Conservation (phyloP, 2,329 filamentous ascomycete genomes). For the Botryosphaeria dothidea region DNA sequence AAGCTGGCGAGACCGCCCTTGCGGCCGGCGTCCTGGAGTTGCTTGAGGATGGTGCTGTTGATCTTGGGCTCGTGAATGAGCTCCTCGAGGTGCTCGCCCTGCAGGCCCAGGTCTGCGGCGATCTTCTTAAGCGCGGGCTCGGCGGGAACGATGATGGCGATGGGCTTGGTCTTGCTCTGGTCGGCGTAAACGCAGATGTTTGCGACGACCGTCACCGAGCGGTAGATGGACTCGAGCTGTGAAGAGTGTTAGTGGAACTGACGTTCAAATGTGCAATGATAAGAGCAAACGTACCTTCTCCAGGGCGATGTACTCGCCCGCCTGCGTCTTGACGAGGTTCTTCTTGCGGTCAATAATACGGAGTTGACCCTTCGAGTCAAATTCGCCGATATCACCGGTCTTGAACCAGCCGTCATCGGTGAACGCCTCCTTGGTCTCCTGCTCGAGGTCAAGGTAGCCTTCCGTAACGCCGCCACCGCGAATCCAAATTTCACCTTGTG, state of each 20-base stretch:
- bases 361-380: slow-evolving; percentile 76
- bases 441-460: slow-evolving; percentile 81
- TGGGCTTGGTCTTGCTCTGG: slow-evolving; percentile 70
- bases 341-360: slow-evolving; percentile 94
- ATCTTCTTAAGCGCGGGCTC: slow-evolving; percentile 59
- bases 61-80: slow-evolving; percentile 70
- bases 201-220: slow-evolving; percentile 72
- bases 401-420: slow-evolving; percentile 93
- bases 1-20: slow-evolving; percentile 68
- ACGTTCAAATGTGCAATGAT: too few relatives aligned
- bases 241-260: background rate
- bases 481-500: slow-evolving; percentile 92
- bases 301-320: slow-evolving; percentile 94
- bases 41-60: slow-evolving; percentile 65
- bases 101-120: slow-evolving; percentile 59
- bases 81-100: slow-evolving; percentile 65
- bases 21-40: slow-evolving; percentile 65
- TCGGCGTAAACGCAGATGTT: slow-evolving; percentile 90
- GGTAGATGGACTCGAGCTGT: slow-evolving; percentile 85
- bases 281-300: slow-evolving; percentile 59
- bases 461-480: slow-evolving; percentile 73
- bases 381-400: slow-evolving; percentile 94
- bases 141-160: slow-evolving; percentile 74
- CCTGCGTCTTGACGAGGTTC: slow-evolving; percentile 94
- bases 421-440: slow-evolving; percentile 77